Conservation (phyloP, 495 filamentous ascomycete genomes). For the Amniculicola lignicola region DNA sequence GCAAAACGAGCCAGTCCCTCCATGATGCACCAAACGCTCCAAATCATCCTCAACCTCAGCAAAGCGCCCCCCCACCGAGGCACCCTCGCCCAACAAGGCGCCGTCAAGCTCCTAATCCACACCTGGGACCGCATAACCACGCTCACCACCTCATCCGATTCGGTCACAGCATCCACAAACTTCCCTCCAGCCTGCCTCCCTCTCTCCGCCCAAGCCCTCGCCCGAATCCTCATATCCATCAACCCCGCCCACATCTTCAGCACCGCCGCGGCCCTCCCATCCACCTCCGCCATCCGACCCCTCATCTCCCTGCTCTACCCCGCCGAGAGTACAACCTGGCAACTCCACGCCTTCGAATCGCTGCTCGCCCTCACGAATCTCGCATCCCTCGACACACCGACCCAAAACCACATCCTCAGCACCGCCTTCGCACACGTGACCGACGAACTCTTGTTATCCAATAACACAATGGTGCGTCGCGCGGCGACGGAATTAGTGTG, state of each 20-base stretch:
- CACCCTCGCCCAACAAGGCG: conserved; percentile 83
- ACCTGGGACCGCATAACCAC: conserved; percentile 59
- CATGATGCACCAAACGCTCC: conserved; percentile 64
- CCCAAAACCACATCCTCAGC: conserved; percentile 67
- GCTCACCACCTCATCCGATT: conserved; percentile 1
- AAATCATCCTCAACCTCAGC: conserved; percentile 73
- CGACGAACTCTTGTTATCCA: conserved; percentile 78
- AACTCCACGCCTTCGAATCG: conserved; percentile 86
- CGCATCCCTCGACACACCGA: conserved; percentile 69
- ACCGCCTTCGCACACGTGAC: conserved; percentile 62
- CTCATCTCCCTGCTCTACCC: conserved; percentile 66
- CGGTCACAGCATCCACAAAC: too few relatives aligned
- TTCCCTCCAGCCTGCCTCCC: conserved; percentile 43
- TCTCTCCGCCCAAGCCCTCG: conserved; percentile 76
- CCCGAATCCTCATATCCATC: conserved; percentile 86
- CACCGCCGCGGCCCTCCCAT: conserved; percentile 65
- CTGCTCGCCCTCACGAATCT: conserved; percentile 92
- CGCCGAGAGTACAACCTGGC: conserved; percentile 61
- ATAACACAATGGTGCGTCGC: conserved; percentile 71
- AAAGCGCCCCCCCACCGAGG: conserved; percentile 68
- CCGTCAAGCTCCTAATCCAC: conserved; percentile 75
- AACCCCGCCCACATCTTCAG: conserved; percentile 85
- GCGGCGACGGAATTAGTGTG: conserved; percentile 87
- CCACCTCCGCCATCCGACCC: conserved; percentile 74
- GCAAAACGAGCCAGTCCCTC: conserved; percentile 60